These are phyloP conservation scores for Paragyromitra xinjiangensis DNA, from an alignment of 495 filamentous ascomycete species.

Conservation along the genomic window DNA sequence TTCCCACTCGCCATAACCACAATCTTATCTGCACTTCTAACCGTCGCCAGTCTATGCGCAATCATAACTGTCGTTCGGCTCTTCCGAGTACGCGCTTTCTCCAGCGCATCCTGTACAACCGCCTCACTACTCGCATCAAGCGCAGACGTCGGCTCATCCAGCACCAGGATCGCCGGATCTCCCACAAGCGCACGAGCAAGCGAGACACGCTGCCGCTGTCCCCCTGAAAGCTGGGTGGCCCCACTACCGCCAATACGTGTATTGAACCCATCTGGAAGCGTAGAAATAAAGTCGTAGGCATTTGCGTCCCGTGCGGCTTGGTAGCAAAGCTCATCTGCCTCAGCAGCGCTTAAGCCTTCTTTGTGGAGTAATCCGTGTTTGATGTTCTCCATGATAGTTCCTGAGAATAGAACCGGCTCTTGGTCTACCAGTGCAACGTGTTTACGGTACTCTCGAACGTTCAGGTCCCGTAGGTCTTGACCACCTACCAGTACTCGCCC, in stretches of 20 bases:
- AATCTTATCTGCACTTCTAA: slow-evolving; percentile 65
- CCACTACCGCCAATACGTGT: slow-evolving; percentile 64
- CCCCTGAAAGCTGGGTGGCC: slow-evolving; percentile 64
- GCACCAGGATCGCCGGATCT: slow-evolving; percentile 62
- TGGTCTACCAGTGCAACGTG: slow-evolving; percentile 73
- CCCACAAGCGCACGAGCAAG: slow-evolving; percentile 65
- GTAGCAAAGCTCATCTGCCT: slow-evolving; percentile 55
- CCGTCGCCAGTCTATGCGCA: slow-evolving; percentile 68
- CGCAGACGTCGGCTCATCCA: slow-evolving; percentile 69
- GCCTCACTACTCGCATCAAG: slow-evolving; percentile 64
- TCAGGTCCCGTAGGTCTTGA: slow-evolving; percentile 65
- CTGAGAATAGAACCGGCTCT: slow-evolving; percentile 70
- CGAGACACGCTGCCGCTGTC: slow-evolving; percentile 71
- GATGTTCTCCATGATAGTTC: slow-evolving; percentile 75
- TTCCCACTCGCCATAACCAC: slow-evolving; percentile 64
- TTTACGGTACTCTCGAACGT: slow-evolving; percentile 66
- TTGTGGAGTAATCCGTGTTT: slow-evolving; percentile 69
- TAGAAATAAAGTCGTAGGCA: slow-evolving; percentile 61
- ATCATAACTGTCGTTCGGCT: slow-evolving; percentile 62
- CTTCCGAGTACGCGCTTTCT: slow-evolving; percentile 41
- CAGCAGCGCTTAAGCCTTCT: slow-evolving; percentile 55
- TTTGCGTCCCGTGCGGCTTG: slow-evolving; percentile 59
- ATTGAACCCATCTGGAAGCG: slow-evolving; percentile 61
- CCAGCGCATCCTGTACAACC: slow-evolving; percentile 62
- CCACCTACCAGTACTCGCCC: slow-evolving; percentile 67